Evolutionary conservation across 1,284 basidiomycete species (phyloP), one percentile per base, ranked within the genome.

Genomic region (Apiotrichum domesticum): DNA sequence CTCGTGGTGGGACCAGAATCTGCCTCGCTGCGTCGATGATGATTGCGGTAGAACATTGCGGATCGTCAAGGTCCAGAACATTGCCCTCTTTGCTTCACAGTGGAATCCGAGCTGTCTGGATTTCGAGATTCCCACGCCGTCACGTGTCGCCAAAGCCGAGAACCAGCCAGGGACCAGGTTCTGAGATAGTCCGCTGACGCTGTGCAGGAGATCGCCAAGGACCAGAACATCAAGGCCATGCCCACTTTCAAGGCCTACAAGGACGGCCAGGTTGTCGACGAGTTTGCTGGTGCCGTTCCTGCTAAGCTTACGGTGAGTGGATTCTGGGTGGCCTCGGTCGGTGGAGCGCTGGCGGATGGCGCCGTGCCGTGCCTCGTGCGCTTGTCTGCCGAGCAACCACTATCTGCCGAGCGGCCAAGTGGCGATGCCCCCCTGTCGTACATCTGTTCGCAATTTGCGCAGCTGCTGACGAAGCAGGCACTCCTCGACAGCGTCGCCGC

Each of bases 191-290:
- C 21, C 3, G 49, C 46, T 44, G 29, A 46, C 44, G 34, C 21
- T 35, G 9, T 2, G 7, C 51, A 78, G 76, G 75, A 81, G 61
- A 76, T 83, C 62, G 77, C 80, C 7, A 74, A 83, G 68, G 86
- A 87, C 73, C 83, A 86, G 56, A 84, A 83, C 52, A 83, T 96
- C 76, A 82, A 83, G 67, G 86, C 86, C 76, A 87, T 90, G 84
- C 88, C 88, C 14, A 88, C 88, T 3, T 90, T 90, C 79, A 77
- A 83, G 55, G 79, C 83, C 39, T 89, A 84, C 82, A 82, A 87
- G 79, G 79, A 83, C 62, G 87, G 87, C 46, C 64, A 83, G 66
- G 82, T 84, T 74, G 71, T 86, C 59, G 80, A 80, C 47, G 81
- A 84, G 35, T 68, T 85, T 55, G 80, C 84, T 51, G 88, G 88